Percentiles rank a stretch among this genome's conserved stretches.
phyloP scores from a whole-genome alignment of 2,329 filamentous ascomycete species.

The Colletotrichum musae region DNA sequence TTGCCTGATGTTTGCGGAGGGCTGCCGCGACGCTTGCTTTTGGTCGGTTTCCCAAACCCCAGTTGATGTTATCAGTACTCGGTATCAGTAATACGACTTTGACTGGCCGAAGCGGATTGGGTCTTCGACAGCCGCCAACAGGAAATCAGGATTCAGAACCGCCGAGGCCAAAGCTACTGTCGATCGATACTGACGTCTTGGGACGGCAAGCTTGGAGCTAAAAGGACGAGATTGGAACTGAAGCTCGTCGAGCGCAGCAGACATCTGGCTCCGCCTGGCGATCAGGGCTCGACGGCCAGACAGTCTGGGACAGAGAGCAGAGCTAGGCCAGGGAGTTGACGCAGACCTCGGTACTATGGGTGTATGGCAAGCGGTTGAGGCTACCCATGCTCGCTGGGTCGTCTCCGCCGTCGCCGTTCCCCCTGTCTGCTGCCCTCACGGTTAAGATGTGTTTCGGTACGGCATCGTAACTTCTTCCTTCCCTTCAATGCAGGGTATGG shows the following conservation, averaged over 20 bases:
- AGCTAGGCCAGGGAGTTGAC: slow-evolving; percentile 15
- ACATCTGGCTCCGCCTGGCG: slow-evolving; percentile 23
- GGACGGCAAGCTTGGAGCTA: slow-evolving; percentile 26
- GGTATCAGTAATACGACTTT: slow-evolving; percentile 1
- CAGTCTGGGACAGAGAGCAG: slow-evolving; percentile 1
- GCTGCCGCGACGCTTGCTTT: slow-evolving; percentile 17
- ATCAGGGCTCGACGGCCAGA: slow-evolving; percentile 4
- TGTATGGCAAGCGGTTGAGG: background rate
- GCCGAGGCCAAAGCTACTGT: slow-evolving; percentile 11
- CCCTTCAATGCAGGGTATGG: slow-evolving; percentile 25
- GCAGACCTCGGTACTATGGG: background rate
- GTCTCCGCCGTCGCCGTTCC: slow-evolving; percentile 3
- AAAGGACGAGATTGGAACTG: background rate
- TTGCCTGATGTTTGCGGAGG: slow-evolving; percentile 27
- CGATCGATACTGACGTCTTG: slow-evolving; percentile 21
- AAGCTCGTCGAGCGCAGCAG: background rate
- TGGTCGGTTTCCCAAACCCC: slow-evolving; percentile 10
- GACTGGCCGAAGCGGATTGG: background rate
- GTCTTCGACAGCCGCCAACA: slow-evolving; percentile 13
- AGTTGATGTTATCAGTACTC: background rate
- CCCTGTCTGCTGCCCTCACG: slow-evolving; percentile 19
- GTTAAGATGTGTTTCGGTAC: slow-evolving; percentile 14
- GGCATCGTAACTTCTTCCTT: background rate
- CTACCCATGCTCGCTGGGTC: slow-evolving; percentile 15
- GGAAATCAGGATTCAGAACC: background rate